Conservation (phyloP, 345 rosid genomes). For the Boechera stricta region DNA sequence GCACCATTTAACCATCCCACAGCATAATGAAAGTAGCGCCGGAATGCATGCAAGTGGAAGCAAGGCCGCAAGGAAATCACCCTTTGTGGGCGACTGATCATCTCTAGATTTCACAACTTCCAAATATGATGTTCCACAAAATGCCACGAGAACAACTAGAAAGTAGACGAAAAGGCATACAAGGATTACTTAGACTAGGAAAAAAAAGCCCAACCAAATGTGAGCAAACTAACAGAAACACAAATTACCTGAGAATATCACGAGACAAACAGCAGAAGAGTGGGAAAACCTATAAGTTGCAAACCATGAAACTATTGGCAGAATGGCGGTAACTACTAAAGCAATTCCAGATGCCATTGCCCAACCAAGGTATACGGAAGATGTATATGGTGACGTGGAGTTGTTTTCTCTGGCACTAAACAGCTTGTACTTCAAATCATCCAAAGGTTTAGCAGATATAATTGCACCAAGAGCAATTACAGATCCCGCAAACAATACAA, state of each 20-base stretch:
- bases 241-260: conserved; percentile 79
- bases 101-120: conserved; percentile 91
- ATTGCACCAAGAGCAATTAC: conserved; percentile 83
- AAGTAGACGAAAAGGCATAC: conserved; percentile 41
- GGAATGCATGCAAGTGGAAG: conserved; percentile 98
- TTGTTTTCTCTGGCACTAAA: conserved; percentile 66
- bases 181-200: conserved; percentile 15
- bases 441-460: conserved; percentile 87
- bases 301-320: conserved; percentile 98
- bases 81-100: conserved; percentile 80
- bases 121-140: conserved; percentile 89
- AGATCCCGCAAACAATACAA: conserved; percentile 71
- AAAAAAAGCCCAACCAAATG: conserved; percentile 29
- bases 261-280: conserved; percentile 85
- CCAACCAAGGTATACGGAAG: conserved; percentile 95
- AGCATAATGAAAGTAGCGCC: conserved; percentile 81
- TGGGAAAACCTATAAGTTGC: conserved; percentile 89
- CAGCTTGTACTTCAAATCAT: conserved; percentile 73
- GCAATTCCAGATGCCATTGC: conserved; percentile 96
- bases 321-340: conserved; percentile 84
- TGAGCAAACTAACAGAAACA: conserved; percentile 19
- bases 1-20: conserved; percentile 96
- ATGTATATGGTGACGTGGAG: conserved; percentile 81
- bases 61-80: conserved; percentile 94
- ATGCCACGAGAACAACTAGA: conserved; percentile 90